These are phyloP conservation scores for Mycena vitilis DNA, from an alignment of 768 basidiomycete species.

Conservation along the genomic window DNA sequence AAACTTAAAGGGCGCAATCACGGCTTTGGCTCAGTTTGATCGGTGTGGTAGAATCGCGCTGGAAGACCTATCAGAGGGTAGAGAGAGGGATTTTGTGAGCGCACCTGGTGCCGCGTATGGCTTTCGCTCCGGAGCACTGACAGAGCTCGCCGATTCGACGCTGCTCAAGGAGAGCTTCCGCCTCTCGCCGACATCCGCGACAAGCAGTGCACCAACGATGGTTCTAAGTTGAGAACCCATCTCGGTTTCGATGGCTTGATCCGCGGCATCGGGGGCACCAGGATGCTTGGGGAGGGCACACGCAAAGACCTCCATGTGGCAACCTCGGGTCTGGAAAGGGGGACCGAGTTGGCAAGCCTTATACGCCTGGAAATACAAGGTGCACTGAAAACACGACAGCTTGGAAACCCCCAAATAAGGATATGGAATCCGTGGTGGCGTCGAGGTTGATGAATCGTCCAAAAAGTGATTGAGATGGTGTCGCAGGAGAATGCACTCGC, in stretches of 20 bases:
- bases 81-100: too few species aligned
- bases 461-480: conserved; percentile 21
- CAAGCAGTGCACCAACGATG: conserved; percentile 20
- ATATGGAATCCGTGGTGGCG: conserved; percentile 18
- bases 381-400: conserved; percentile 27
- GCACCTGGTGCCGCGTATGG: too few species aligned
- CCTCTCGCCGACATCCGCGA: conserved; percentile 7
- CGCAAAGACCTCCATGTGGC: conserved; percentile 16
- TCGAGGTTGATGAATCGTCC: conserved; percentile 8
- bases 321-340: conserved; percentile 21
- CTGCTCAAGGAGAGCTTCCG: conserved; percentile 2
- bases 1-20: too few species aligned
- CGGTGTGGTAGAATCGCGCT: too few species aligned
- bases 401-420: conserved; percentile 26
- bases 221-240: conserved; percentile 23
- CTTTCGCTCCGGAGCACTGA: too few species aligned
- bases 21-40: too few species aligned
- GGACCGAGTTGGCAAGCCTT: conserved; percentile 21
- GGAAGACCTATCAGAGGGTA: too few species aligned
- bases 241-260: conserved; percentile 14
- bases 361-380: conserved; percentile 28
- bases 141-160: conserved; percentile 11
- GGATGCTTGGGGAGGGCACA: conserved; percentile 15
- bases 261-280: conserved; percentile 10
- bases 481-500: conserved; percentile 19